Conservation (phyloP, 768 basidiomycete species). For the Aureoboletus auriporus region DNA sequence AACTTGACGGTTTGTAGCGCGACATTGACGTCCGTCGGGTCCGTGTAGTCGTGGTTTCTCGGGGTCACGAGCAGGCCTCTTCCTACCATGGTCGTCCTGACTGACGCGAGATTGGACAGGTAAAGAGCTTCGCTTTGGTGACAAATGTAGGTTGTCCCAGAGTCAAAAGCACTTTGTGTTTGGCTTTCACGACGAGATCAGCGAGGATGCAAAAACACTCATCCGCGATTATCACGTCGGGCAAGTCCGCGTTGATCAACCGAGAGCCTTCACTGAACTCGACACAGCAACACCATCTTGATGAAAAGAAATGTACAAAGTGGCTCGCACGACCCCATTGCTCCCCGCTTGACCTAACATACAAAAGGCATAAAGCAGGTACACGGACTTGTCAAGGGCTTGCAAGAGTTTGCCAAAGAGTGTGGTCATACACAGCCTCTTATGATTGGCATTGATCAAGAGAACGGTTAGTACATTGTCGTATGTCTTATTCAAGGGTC, state of each 20-base stretch:
- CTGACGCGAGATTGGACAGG: slow-evolving; percentile 47
- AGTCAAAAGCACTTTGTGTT: slow-evolving; percentile 59
- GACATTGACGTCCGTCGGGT: slow-evolving; percentile 14
- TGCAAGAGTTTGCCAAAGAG: slow-evolving; percentile 54
- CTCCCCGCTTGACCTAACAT: background rate
- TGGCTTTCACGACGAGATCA: slow-evolving; percentile 59
- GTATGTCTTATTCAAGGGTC: background rate
- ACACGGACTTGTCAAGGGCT: slow-evolving; percentile 40
- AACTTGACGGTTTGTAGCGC: slow-evolving; percentile 28
- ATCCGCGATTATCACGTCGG: slow-evolving; percentile 63
- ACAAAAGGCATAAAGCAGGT: slow-evolving; percentile 48
- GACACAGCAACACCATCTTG: slow-evolving; percentile 59
- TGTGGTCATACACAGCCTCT: slow-evolving; percentile 54
- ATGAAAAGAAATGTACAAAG: slow-evolving; percentile 67
- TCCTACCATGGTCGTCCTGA: slow-evolving; percentile 24
- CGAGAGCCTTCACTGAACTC: background rate
- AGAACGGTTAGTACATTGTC: slow-evolving; percentile 49
- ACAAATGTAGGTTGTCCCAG: background rate
- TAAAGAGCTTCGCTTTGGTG: slow-evolving; percentile 1
- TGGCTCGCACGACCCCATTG: slow-evolving; percentile 14
- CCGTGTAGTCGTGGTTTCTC: too few species aligned
- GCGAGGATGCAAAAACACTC: slow-evolving; percentile 48
- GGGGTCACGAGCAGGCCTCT: slow-evolving; percentile 1
- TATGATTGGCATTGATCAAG: slow-evolving; percentile 70
- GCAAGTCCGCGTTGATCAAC: slow-evolving; percentile 17